A percentile compares a stretch with the other conserved stretches of the same genome.
phyloP scores from a whole-genome alignment of 306 rosid genomes.

The Datisca glomerata region DNA sequence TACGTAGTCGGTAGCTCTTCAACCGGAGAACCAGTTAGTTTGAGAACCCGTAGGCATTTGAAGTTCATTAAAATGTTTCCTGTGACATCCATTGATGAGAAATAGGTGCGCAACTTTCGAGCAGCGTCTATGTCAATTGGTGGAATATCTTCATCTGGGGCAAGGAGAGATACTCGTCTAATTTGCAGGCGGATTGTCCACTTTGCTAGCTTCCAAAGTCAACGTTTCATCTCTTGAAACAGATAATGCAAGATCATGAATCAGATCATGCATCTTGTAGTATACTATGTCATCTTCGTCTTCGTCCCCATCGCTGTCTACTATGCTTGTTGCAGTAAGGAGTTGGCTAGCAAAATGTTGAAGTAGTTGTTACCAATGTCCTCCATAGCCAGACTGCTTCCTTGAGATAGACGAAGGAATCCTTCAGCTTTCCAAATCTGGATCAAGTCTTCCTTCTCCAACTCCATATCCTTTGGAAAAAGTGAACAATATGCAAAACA shows the following conservation, averaged over 20 bases:
- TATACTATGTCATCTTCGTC: not conserved
- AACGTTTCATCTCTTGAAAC: not conserved
- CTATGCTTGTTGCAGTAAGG: constrained; percentile 15
- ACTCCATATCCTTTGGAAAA: not conserved
- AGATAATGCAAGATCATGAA: constrained; percentile 14
- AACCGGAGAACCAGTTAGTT: not conserved
- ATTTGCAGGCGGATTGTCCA: not conserved
- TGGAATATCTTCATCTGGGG: not conserved
- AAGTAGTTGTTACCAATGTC: constrained; percentile 11
- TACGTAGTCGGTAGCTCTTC: not conserved
- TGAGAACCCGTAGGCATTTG: constrained; percentile 5
- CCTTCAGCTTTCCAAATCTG: constrained; percentile 16
- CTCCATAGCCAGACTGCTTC: not conserved
- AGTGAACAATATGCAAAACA: constrained; percentile 16
- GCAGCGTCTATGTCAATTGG: not conserved
- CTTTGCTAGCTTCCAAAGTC: not conserved
- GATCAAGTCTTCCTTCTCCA: not conserved
- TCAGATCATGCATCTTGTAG: constrained; percentile 16
- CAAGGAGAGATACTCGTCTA: not conserved
- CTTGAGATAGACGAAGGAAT: not conserved
- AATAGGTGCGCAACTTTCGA: not conserved
- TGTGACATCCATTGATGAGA: not conserved
- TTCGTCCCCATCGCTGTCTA: not conserved
- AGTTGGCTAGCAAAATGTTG: constrained; percentile 1
- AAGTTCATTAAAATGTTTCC: not conserved